These are phyloP conservation scores for Tephrocybe rancida DNA, from an alignment of 768 basidiomycete genomes.

Conservation along the genomic window DNA sequence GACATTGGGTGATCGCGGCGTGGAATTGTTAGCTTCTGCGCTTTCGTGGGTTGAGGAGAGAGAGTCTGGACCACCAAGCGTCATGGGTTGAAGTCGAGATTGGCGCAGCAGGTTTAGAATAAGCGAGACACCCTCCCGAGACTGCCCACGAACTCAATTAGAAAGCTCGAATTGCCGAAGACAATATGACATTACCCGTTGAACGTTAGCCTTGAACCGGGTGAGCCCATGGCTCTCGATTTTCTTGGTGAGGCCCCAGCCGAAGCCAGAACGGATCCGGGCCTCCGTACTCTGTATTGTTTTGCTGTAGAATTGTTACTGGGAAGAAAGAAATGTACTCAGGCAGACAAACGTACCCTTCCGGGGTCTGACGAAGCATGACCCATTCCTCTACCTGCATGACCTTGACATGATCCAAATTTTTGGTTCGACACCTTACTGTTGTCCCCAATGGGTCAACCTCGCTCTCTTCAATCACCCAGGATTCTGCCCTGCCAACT, in stretches of 20 bases:
- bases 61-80: slow-evolving; percentile 38
- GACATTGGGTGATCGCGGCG: slow-evolving; percentile 13
- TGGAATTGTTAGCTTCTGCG: slow-evolving; percentile 9
- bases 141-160: slow-evolving; percentile 43
- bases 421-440: slow-evolving; percentile 80
- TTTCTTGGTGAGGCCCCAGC: slow-evolving; percentile 85
- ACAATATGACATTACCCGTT: slow-evolving; percentile 54
- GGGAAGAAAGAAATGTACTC: not conserved
- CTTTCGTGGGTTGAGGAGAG: slow-evolving; percentile 17
- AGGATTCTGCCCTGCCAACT: slow-evolving; percentile 83
- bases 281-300: slow-evolving; percentile 88
- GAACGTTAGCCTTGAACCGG: slow-evolving; percentile 85
- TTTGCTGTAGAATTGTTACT: slow-evolving; percentile 47
- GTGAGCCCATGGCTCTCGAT: slow-evolving; percentile 87
- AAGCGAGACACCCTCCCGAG: slow-evolving; percentile 85
- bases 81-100: slow-evolving; percentile 67
- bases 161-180: not conserved
- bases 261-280: slow-evolving; percentile 84
- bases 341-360: slow-evolving; percentile 57
- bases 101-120: slow-evolving; percentile 80
- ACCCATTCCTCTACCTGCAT: slow-evolving; percentile 91
- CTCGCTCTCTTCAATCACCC: slow-evolving; percentile 95
- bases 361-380: slow-evolving; percentile 63
- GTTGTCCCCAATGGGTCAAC: slow-evolving; percentile 83
- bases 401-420: slow-evolving; percentile 92